Base-by-base conservation (phyloP, 2,329 filamentous ascomycete genomes). In the Magnaporthiopsis incrustans region DNA sequence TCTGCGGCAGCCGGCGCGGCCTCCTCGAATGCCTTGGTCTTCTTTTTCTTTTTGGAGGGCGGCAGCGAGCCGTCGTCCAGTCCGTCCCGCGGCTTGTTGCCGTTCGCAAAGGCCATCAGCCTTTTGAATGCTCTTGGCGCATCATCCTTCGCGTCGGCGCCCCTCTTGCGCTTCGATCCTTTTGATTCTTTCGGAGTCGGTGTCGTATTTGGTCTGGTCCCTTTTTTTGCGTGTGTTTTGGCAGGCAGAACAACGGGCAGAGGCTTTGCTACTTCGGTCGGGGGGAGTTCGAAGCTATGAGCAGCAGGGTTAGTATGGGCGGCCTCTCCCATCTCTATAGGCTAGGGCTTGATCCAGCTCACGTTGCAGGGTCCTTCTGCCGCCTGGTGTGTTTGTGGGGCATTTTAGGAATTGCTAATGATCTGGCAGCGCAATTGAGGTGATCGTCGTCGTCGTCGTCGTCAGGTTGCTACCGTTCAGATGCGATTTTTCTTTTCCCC, bases 71-170 rank as follows among this genome's bases (percentile, higher is more conserved):
- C 90, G 67, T 95, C 85, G 72, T 96, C 89, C 11, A 96, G 79
- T 8, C 89, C 87, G 12, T 82, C 84, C 6, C 82, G 81, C 12
- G 82, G 75, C 66, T 81, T 84, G 71, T 86, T 87, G n/a, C 85
- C 82, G 22, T 79, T 76, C 57, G 88, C 84, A 68, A 87, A 85
- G 44, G 90, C 86, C 90, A 98, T 95, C 67, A 98, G 78, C 15
- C 92, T 87, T 67, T 86, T 85, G 76, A 99, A 99, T 1, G 90
- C 91, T 69, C 91, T 89, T 0, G 95, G 95, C 1, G 90, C 93
- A 77, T 98, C 95, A 73, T 96, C 88, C 56, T 83, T 79, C 35
- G 74, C 75, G 62, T 74, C 70, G 59, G 67, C 71, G 44, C 73
- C 74, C 65, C 77, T 73, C 77, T 81, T 87, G 77, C 77, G 78